Percentiles rank a stretch among this genome's conserved stretches.
Conservation (phyloP, 2,329 filamentous ascomycete species). For the Fusarium graminum region DNA sequence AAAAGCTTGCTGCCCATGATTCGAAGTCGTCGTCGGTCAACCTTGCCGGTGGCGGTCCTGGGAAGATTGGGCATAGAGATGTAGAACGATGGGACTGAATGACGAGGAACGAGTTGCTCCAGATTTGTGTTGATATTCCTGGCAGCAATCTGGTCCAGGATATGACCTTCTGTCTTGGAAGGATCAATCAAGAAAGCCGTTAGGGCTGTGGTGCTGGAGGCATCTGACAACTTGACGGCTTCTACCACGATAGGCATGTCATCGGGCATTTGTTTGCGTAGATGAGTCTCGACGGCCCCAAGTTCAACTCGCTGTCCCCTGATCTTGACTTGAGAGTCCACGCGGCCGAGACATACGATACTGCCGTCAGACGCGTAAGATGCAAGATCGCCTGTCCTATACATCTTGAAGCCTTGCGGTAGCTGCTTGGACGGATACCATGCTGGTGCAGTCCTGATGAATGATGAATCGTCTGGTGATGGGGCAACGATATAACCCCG, state of each 20-base stretch:
- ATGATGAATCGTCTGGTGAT: neutral
- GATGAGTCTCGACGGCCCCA: slow-evolving; percentile 6
- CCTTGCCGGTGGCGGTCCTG: slow-evolving; percentile 13
- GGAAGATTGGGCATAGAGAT: neutral
- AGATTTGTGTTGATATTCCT: neutral
- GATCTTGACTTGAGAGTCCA: slow-evolving; percentile 70
- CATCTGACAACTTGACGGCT: neutral
- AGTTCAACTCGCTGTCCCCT: slow-evolving; percentile 67
- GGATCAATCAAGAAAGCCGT: slow-evolving; percentile 3
- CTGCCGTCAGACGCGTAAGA: slow-evolving; percentile 57
- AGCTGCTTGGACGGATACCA: neutral
- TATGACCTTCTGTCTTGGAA: accelerated
- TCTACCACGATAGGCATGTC: neutral
- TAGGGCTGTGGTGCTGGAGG: neutral
- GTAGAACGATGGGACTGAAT: neutral
- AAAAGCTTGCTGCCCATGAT: neutral
- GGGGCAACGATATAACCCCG: slow-evolving; percentile 33
- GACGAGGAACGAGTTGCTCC: slow-evolving; percentile 2
- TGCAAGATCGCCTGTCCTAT: slow-evolving; percentile 63
- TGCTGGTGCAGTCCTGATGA: neutral
- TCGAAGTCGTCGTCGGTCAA: slow-evolving; percentile 4
- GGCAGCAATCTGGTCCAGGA: neutral
- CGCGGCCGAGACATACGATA: slow-evolving; percentile 63
- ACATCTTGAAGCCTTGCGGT: slow-evolving; percentile 45
- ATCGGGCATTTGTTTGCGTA: neutral